A percentile compares a stretch with the other conserved stretches of the same genome.
Evolutionary conservation across 208 protist genomes (phyloP).

Genomic region (Crithidia expoeki): DNA sequence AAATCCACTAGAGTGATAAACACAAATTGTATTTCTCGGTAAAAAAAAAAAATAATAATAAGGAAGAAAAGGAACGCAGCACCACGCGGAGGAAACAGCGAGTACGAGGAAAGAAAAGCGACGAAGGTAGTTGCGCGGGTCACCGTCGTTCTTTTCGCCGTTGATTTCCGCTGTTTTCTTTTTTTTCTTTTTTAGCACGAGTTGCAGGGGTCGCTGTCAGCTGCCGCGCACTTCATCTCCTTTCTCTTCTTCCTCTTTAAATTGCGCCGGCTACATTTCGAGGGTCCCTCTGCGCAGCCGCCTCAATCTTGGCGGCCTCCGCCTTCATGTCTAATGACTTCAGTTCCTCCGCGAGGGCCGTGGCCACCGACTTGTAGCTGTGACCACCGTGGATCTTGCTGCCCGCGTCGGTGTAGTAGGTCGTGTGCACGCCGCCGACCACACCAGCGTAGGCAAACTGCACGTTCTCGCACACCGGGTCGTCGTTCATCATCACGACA

Average conservation of each 20-base stretch:
- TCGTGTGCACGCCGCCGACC: conserved; percentile 64
- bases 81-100: no score
- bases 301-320: conserved; percentile 74
- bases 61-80: no score
- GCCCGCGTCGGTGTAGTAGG: conserved; percentile 66
- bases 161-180: not conserved
- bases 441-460: conserved; percentile 74
- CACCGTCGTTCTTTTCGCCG: not conserved
- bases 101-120: not conserved
- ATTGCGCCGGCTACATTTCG: conserved; percentile 46
- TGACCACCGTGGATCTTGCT: conserved; percentile 65
- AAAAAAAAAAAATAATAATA: conserved; percentile 25
- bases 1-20: conserved; percentile 20
- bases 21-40: not conserved
- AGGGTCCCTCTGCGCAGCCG: conserved; percentile 63
- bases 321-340: conserved; percentile 61
- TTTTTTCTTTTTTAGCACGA: no score
- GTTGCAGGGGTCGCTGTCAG: no score
- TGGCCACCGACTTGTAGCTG: conserved; percentile 78
- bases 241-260: conserved; percentile 41
- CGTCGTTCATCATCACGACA: conserved; percentile 80
- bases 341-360: conserved; percentile 70
- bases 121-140: not conserved
- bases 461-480: conserved; percentile 67
- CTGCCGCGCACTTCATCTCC: no score